Evolutionary conservation across 1,284 basidiomycete genomes (phyloP).

Genomic region (Exsudoporus floridanus): DNA sequence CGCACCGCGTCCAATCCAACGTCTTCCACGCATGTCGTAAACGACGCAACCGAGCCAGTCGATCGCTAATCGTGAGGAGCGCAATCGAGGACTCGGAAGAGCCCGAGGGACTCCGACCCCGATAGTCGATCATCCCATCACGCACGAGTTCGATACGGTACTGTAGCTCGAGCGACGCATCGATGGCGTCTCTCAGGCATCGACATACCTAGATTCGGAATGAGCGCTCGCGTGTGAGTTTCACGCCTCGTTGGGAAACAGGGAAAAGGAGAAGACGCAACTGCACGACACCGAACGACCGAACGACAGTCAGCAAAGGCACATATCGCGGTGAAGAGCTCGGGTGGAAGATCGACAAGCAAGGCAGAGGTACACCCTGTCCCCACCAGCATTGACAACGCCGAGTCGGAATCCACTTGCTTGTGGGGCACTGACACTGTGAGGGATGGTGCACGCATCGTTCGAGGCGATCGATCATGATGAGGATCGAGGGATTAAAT

Average conservation of each 20-base stretch:
- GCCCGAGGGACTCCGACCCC: neutral
- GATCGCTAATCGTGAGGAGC: constrained; percentile 33
- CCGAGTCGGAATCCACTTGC: too few species aligned
- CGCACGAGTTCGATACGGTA: constrained; percentile 51
- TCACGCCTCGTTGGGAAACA: neutral
- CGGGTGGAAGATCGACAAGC: constrained; percentile 20
- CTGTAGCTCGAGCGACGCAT: constrained; percentile 41
- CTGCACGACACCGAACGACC: constrained; percentile 30
- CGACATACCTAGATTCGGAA: constrained; percentile 41
- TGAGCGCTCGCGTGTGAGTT: neutral
- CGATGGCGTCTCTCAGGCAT: constrained; percentile 36
- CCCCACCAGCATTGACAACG: neutral
- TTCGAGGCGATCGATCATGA: neutral
- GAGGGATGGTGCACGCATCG: constrained; percentile 6
- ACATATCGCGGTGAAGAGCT: constrained; percentile 19
- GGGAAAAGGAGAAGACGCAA: constrained; percentile 26
- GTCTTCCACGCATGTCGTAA: constrained; percentile 44
- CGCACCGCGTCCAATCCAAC: constrained; percentile 38
- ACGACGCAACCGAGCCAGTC: constrained; percentile 40
- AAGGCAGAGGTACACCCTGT: neutral
- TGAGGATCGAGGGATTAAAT: neutral
- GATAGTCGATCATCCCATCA: constrained; percentile 43
- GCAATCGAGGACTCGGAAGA: neutral
- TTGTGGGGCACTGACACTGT: too few species aligned
- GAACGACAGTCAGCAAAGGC: constrained; percentile 5